These are phyloP conservation scores for Pyrenochaeta sp. DNA, from an alignment of 2,329 filamentous ascomycete species.

Conservation along the genomic window DNA sequence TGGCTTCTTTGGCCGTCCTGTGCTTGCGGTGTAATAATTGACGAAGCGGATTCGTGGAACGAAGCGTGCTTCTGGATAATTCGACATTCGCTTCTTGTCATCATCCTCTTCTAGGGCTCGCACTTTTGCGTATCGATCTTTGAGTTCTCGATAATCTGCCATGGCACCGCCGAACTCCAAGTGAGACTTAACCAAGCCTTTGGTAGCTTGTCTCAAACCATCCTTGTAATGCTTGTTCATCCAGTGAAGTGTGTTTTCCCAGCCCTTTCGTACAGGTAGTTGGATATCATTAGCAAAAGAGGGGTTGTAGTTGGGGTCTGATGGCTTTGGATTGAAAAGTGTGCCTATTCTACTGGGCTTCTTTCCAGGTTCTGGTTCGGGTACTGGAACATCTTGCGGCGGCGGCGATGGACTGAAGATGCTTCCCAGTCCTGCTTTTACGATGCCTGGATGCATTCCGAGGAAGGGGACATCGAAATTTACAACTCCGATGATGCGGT, in stretches of 20 bases:
- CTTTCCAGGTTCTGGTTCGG: slow-evolving; percentile 19
- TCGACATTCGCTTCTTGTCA: slow-evolving; percentile 45
- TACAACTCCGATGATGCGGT: slow-evolving; percentile 80
- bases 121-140: slow-evolving; percentile 73
- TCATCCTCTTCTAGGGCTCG: slow-evolving; percentile 77
- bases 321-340: slow-evolving; percentile 47
- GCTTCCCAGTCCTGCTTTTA: slow-evolving; percentile 81
- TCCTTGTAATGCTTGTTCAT: slow-evolving; percentile 80
- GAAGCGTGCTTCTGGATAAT: slow-evolving; percentile 35
- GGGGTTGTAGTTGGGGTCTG: slow-evolving; percentile 76
- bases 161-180: slow-evolving; percentile 84
- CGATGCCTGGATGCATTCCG: slow-evolving; percentile 87
- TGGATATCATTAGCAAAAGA: slow-evolving; percentile 77
- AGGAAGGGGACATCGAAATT: slow-evolving; percentile 88
- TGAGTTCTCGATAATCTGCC: slow-evolving; percentile 76
- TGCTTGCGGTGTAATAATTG: slow-evolving; percentile 91
- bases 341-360: slow-evolving; percentile 45
- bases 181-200: slow-evolving; percentile 79
- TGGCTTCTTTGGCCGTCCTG: slow-evolving; percentile 69
- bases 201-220: slow-evolving; percentile 73
- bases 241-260: slow-evolving; percentile 75
- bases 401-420: slow-evolving; percentile 67
- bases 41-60: slow-evolving; percentile 75
- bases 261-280: slow-evolving; percentile 73
- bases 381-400: slow-evolving; percentile 33